phyloP scores from a whole-genome alignment of 306 rosid species.

The Gillenia trifoliata region DNA sequence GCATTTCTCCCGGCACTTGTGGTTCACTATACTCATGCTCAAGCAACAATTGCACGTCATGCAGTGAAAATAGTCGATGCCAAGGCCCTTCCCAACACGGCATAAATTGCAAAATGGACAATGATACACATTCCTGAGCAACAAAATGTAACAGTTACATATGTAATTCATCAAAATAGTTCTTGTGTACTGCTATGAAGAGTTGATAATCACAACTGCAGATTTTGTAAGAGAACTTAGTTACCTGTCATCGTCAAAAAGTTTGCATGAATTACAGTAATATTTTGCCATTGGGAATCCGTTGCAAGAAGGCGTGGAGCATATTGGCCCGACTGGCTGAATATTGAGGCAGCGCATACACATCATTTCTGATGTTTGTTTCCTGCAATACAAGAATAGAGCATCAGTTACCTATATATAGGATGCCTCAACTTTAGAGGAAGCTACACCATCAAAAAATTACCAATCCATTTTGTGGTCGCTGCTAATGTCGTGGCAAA shows the following conservation, averaged over 20 bases:
- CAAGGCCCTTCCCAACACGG: conserved; percentile 93
- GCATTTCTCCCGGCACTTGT: conserved; percentile 80
- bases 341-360: conserved; percentile 69
- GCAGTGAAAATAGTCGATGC: conserved; percentile 87
- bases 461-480: conserved; percentile 91
- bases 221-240: conserved; percentile 2
- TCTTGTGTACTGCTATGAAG: background rate
- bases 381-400: conserved; percentile 46
- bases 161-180: background rate
- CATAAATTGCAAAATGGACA: conserved; percentile 97
- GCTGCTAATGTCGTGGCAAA: conserved; percentile 83
- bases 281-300: conserved; percentile 78
- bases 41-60: conserved; percentile 93
- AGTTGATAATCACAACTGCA: background rate
- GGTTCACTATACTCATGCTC: conserved; percentile 49
- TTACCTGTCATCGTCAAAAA: conserved; percentile 94
- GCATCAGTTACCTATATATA: background rate
- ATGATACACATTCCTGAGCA: conserved; percentile 71
- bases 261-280: conserved; percentile 73
- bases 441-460: conserved; percentile 8
- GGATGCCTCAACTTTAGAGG: background rate
- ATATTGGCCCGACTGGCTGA: conserved; percentile 71
- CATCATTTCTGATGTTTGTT: conserved; percentile 88
- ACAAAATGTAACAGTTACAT: background rate
- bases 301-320: conserved; percentile 74